Percentiles rank a stretch among this genome's conserved stretches.
These are phyloP conservation scores for Dothideomycetes sp. DNA, from an alignment of 2,329 filamentous ascomycete species.

Conservation along the genomic window DNA sequence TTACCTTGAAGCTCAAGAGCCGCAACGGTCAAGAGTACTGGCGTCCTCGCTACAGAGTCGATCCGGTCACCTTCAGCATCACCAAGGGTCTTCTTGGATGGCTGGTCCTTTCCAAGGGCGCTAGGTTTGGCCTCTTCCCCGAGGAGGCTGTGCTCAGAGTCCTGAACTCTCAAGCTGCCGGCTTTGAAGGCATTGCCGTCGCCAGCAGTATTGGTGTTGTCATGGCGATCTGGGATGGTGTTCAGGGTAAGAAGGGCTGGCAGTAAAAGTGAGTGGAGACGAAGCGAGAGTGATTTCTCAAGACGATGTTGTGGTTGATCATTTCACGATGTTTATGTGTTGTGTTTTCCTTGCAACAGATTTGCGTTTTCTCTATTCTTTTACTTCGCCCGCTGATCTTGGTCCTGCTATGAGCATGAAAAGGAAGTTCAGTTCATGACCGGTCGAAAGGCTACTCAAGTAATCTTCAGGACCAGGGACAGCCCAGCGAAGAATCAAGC, in stretches of 20 bases:
- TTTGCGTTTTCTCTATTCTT: no score
- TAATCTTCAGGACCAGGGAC: no score
- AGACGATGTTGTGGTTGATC: no score
- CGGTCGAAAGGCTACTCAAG: no score
- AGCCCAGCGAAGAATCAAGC: no score
- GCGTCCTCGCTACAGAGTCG: constrained; percentile 50
- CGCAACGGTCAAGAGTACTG: constrained; percentile 23
- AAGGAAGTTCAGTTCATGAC: no score
- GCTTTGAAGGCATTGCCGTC: constrained; percentile 58
- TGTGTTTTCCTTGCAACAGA: no score
- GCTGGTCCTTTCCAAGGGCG: constrained; percentile 63
- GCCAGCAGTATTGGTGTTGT: constrained; percentile 58
- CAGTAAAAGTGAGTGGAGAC: background rate
- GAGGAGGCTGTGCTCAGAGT: constrained; percentile 51
- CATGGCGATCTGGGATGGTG: constrained; percentile 66
- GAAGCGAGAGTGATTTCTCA: no score
- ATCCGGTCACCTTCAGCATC: constrained; percentile 85
- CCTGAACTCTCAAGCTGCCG: constrained; percentile 56
- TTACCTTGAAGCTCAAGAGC: constrained; percentile 50
- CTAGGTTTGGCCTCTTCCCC: constrained; percentile 51
- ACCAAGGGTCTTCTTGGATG: constrained; percentile 74
- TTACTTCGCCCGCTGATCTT: no score
- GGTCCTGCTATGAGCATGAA: no score
- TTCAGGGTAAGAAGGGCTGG: constrained; percentile 43
- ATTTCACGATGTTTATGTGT: no score